These are phyloP conservation scores for Arachis stenosperma DNA, from an alignment of 306 rosid genomes.

Conservation along the genomic window DNA sequence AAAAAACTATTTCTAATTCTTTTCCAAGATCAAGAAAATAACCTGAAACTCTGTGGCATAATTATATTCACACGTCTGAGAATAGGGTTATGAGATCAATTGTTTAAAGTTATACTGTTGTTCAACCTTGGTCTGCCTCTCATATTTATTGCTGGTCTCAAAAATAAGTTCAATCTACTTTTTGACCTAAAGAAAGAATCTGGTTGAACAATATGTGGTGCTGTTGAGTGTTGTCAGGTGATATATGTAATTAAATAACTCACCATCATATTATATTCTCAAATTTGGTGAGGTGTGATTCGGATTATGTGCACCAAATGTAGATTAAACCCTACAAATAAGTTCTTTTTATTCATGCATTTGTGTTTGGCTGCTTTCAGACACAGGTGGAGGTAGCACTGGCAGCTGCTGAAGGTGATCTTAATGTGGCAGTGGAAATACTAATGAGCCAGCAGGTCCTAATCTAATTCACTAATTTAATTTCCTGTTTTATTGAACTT, in stretches of 20 bases:
- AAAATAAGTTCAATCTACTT: background rate
- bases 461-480: conserved; percentile 14
- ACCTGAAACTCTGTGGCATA: conserved; percentile 16
- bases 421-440: conserved; percentile 89
- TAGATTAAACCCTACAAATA: conserved; percentile 25
- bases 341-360: conserved; percentile 34
- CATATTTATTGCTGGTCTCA: background rate
- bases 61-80: conserved; percentile 9
- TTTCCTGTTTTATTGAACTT: background rate
- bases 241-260: background rate
- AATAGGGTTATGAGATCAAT: conserved; percentile 18
- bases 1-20: conserved; percentile 28
- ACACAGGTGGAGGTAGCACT: conserved; percentile 98
- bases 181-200: background rate
- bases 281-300: conserved; percentile 15
- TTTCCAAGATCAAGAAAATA: conserved; percentile 29
- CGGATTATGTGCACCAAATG: conserved; percentile 27
- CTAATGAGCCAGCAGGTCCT: conserved; percentile 96
- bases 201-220: background rate
- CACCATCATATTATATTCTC: background rate
- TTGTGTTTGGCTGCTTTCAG: conserved; percentile 55
- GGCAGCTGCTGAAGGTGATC: conserved; percentile 97
- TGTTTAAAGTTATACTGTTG: conserved; percentile 16
- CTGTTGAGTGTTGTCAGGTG: conserved; percentile 1
- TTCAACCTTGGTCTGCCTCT: conserved; percentile 16